phyloP scores from a whole-genome alignment of 495 filamentous ascomycete species.

The Xylaria palmicola region DNA sequence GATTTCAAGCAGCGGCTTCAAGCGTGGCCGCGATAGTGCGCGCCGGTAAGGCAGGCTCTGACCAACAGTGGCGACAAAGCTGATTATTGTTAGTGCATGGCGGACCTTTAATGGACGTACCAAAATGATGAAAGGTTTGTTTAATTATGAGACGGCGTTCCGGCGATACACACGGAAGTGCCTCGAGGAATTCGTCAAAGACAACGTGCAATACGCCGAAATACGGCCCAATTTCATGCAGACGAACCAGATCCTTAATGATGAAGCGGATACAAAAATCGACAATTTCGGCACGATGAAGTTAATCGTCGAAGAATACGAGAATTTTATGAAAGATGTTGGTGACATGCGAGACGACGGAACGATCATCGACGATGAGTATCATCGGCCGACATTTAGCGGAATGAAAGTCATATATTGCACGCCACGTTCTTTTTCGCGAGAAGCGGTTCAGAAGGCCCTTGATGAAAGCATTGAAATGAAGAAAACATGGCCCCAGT shows the following conservation, averaged over 20 bases:
- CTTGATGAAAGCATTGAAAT: conserved; percentile 78
- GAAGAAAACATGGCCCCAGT: conserved; percentile 66
- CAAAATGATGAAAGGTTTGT: conserved; percentile 61
- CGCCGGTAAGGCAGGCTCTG: conserved; percentile 2
- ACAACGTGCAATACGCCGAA: conserved; percentile 59
- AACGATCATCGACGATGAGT: conserved; percentile 20
- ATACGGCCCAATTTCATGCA: conserved; percentile 58
- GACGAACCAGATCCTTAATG: conserved; percentile 49
- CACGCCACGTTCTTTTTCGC: conserved; percentile 55
- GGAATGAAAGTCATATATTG: conserved; percentile 56
- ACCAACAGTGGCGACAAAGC: not conserved
- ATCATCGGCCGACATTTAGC: conserved; percentile 29
- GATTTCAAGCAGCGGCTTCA: not conserved
- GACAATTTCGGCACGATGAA: conserved; percentile 50
- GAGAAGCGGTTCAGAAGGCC: conserved; percentile 56
- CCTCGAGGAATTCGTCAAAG: conserved; percentile 49
- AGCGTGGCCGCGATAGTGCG: not conserved
- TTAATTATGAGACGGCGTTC: conserved; percentile 55
- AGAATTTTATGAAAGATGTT: conserved; percentile 41
- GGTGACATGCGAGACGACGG: conserved; percentile 28
- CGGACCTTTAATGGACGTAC: conserved; percentile 54
- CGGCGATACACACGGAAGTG: conserved; percentile 44
- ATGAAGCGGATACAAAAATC: conserved; percentile 42
- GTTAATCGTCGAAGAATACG: conserved; percentile 50
- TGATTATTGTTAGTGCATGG: conserved; percentile 46